Evolutionary conservation across 202 grass and related monocot genomes (phyloP), one percentile per base, ranked within the genome.

Genomic region (Hordeum pubiflorum): DNA sequence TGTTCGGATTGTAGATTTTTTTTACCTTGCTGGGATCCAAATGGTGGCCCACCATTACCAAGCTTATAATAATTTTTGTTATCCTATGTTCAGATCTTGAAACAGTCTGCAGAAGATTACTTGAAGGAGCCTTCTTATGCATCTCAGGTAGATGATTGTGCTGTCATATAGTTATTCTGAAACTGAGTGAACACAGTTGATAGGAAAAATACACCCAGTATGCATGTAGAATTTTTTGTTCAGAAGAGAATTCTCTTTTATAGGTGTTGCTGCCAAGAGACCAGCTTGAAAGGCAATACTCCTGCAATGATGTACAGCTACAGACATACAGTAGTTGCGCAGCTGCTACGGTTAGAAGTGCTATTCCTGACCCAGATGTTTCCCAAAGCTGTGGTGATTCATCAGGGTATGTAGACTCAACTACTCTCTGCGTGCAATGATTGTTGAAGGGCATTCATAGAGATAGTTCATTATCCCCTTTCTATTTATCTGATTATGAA

Each of bases 291-390:
- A 84, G 84, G 44, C 90, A 81, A 85, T 72, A 39, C 69, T 82
- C 52, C 13, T 61, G 10, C 46, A 58, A 73, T 77, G 63, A 50
- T 69, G 63, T 74, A 58, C 63, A 80, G 81, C 57, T 74, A 20
- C 67, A 81, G 67, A 24, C 36, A 15, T 83, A 80, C 63, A 77
- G 74, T 73, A 89, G 79, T 86, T 94, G 82, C 50, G 82, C 84
- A 86, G 79, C 59, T 74, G 82, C 82, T 73, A 72, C 86, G 76
- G 92, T 98, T 38, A 93, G 91, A 86, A 89, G 71, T 93, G 80
- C 78, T 79, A 89, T 98, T 89, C 84, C 88, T 29, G 95, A 93
- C 13, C 95, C 95, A 82, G 90, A 94, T 84, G 63, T 98, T 74
- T 80, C 75, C 80, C 55, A 81, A 86, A 89, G 77, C 56, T 78